Evolutionary conservation across 2,329 filamentous ascomycete genomes (phyloP), one percentile per base, ranked within the genome.

Genomic region (Chaetothyriales sp.): DNA sequence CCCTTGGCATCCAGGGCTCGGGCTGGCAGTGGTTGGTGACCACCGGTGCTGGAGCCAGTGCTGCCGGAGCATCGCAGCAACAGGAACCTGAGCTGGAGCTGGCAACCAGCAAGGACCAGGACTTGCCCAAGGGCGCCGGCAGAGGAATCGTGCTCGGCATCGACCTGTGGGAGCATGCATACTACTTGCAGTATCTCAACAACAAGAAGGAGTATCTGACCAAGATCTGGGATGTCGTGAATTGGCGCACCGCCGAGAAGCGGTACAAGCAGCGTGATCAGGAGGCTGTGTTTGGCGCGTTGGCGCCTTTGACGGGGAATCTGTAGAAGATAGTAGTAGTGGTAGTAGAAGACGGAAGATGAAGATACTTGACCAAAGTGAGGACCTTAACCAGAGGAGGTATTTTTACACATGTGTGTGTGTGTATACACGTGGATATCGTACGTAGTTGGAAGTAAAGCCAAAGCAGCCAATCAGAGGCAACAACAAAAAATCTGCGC

Each of bases 111-210:
- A 86, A 87, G 65, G 86, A 94, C 64, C 87, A 94, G 70, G 87
- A 93, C 62, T 19, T 57, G 15, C 47, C 55, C 1, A 46, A 47
- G 12, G 36, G 43, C 12, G 22, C 22, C 6, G 53, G 51, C n/a
- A 58, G 54, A 44, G 45, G 47, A 3, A 81, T 83, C 1, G 76
- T 94, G 18, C 73, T 88, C 43, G 86, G 86, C 0, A 74, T 94
- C 1, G 87, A 94, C 65, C 90, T 93, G 79, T 93, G 86, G 87
- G 87, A 94, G 70, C 87, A 94, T 70, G 87, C 87, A 0, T 94
- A 93, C 64, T 94, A 94, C 63, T 69, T 93, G 18, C 86, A 86
- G 73, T 58, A 58, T 46, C 54, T 46, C 47, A 58, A 58, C 49
- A 53, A 56, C 53, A 58, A 58, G 51, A 56, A 56, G 39, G 49